phyloP scores from a whole-genome alignment of 2,329 filamentous ascomycete species.

The Diaporthe capsici region DNA sequence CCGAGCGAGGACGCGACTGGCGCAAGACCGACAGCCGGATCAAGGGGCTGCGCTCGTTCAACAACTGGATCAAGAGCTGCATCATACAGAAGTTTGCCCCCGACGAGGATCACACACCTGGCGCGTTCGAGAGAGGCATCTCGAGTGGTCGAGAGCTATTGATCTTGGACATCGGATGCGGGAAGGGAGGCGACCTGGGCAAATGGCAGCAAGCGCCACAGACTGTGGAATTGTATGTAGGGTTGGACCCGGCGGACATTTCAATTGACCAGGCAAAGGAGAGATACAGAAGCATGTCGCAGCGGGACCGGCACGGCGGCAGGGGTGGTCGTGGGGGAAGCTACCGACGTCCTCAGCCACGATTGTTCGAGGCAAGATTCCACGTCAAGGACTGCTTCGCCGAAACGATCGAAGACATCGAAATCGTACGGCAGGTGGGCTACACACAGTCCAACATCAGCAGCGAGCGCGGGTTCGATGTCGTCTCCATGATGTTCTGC shows the following conservation, averaged over 20 bases:
- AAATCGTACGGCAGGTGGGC: slow-evolving; percentile 87
- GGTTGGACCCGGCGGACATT: slow-evolving; percentile 91
- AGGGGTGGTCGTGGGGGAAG: slow-evolving; percentile 62
- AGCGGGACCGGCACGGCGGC: slow-evolving; percentile 67
- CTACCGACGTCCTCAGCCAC: slow-evolving; percentile 62
- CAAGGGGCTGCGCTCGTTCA: slow-evolving; percentile 93
- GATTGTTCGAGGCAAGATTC: slow-evolving; percentile 88
- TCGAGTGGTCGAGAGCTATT: slow-evolving; percentile 74
- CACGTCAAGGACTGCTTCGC: slow-evolving; percentile 93
- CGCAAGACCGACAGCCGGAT: slow-evolving; percentile 94
- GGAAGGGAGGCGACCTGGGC: slow-evolving; percentile 93
- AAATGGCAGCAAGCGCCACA: slow-evolving; percentile 98
- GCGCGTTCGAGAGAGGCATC: slow-evolving; percentile 67
- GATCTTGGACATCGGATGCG: slow-evolving; percentile 94
- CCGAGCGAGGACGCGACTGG: slow-evolving; percentile 94
- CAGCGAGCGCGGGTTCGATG: slow-evolving; percentile 87
- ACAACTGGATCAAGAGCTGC: slow-evolving; percentile 99
- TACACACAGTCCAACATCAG: slow-evolving; percentile 83
- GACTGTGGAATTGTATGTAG: slow-evolving; percentile 91
- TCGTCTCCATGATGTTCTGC: slow-evolving; percentile 99
- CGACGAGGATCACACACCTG: slow-evolving; percentile 78
- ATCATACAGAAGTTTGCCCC: slow-evolving; percentile 97
- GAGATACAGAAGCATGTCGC: slow-evolving; percentile 81
- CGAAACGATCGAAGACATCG: slow-evolving; percentile 84
- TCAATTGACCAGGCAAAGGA: slow-evolving; percentile 92